Conservation (phyloP, 139 green algal species). For the Chlorella ohadii region DNA sequence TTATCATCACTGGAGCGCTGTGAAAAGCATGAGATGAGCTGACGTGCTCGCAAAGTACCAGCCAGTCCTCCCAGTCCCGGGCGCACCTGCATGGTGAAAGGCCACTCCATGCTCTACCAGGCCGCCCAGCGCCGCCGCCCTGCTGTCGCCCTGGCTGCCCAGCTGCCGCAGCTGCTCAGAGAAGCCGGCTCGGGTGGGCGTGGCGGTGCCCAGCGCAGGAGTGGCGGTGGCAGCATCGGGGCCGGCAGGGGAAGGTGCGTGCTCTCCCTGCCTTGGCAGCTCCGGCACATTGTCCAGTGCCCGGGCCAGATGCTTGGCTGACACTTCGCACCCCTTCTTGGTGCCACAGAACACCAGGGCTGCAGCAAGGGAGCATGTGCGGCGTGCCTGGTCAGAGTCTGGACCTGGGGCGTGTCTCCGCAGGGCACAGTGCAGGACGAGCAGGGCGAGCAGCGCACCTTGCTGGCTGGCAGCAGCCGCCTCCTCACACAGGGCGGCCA, state of each 20-base stretch:
- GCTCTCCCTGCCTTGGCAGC: neutral
- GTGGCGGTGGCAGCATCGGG: neutral
- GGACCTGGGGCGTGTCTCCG: too few species aligned
- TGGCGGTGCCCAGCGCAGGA: neutral
- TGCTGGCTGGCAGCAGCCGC: neutral
- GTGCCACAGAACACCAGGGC: conserved; percentile 25
- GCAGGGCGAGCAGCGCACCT: neutral
- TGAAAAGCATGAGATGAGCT: too few species aligned
- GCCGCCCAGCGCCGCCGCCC: neutral
- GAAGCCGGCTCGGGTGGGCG: neutral
- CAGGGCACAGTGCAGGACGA: too few species aligned
- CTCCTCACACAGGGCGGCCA: neutral
- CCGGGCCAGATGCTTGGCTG: neutral
- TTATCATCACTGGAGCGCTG: too few species aligned
- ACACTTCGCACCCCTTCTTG: neutral
- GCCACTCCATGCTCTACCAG: neutral
- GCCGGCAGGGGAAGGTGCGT: neutral
- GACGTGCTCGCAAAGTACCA: too few species aligned
- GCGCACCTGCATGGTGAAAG: neutral
- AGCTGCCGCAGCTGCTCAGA: neutral
- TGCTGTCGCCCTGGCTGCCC: neutral
- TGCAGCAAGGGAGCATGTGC: neutral
- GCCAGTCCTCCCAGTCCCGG: too few species aligned
- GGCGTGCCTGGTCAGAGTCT: too few species aligned
- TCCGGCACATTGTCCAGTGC: neutral